Base-by-base conservation (phyloP, 345 rosid species). In the Cardamine occulta region DNA sequence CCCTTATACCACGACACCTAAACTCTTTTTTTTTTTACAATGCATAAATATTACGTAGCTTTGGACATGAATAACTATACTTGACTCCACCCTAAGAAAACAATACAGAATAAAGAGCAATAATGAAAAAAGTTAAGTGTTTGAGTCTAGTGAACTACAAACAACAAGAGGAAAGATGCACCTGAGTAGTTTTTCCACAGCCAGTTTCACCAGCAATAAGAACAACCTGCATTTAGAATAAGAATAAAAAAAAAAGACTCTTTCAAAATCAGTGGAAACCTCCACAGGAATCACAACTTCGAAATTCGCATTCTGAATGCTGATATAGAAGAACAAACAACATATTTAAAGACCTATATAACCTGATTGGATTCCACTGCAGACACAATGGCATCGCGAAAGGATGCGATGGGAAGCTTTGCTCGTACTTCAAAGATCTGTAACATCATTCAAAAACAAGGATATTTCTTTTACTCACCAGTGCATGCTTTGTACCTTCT, bases 181-280 rank as follows among this genome's bases (percentile, higher is more conserved):
- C 97, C 93, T 91, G 97, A 44, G 97, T 91, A 14, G 97, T 91
- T 85, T 91, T 91, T 51, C 97, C 97, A 77, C 94, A 91, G 5
- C 94, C 95, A 44, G 97, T 91, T 80, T 87, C 93, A 44, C 97
- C 97, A 79, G 93, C 87, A 65, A 91, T 86, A 55, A 89, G 97
- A 76, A 89, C 86, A 76, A 89, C 86, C 97, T 89, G 84, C 62
- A 63, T 59, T 40, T 66, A 47, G 66, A 51, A 70, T 47, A 65
- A 47, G 31, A 53, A 76, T 34, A 31, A 44, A 70, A 18, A 44
- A 70, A 18, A 48, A 23, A 10, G 31, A 31, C 39, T 31, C 39
- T 7, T 17, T 44, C 15, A 6, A 23, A 59, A 34, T 32, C 19
- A 42, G 18, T 14, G 53, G 32, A 47, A 40, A 66, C 24, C 17